A percentile compares a stretch with the other conserved stretches of the same genome.
phyloP scores from a whole-genome alignment of 805 yeast genomes.

The Kazachstania bromeliacearum region DNA sequence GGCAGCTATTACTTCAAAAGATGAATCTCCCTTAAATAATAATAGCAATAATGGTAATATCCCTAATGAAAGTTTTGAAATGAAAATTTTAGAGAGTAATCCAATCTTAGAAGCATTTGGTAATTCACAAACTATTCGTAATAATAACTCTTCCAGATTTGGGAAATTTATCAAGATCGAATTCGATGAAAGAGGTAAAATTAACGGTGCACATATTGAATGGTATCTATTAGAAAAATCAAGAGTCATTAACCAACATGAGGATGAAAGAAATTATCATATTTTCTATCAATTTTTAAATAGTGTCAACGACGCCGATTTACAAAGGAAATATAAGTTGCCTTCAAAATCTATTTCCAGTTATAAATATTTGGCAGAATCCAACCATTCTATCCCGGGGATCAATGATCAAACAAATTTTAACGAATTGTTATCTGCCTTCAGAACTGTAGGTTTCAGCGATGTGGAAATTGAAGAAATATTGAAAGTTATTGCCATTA shows the following conservation, averaged over 20 bases:
- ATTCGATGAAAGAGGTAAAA: conserved; percentile 51
- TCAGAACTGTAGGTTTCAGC: conserved; percentile 63
- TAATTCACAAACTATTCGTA: conserved; percentile 89
- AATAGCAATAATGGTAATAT: conserved; percentile 4
- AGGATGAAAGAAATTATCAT: conserved; percentile 83
- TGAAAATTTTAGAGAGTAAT: conserved; percentile 82
- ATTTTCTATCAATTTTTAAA: conserved; percentile 78
- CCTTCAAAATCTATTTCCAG: conserved; percentile 18
- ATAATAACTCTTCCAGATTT: conserved; percentile 90
- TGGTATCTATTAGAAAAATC: conserved; percentile 93
- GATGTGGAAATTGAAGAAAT: conserved; percentile 46
- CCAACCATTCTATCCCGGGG: conserved; percentile 54
- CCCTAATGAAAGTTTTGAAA: conserved; percentile 49
- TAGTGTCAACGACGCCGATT: conserved; percentile 47
- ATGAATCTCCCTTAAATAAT: conserved; percentile 7
- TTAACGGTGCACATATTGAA: conserved; percentile 85
- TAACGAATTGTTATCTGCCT: conserved; percentile 50
- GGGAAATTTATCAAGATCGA: conserved; percentile 91
- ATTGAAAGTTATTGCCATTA: conserved; percentile 59
- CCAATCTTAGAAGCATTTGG: conserved; percentile 96
- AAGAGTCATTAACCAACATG: conserved; percentile 70
- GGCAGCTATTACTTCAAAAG: conserved; percentile 56
- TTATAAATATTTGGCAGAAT: conserved; percentile 43
- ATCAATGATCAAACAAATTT: conserved; percentile 72
- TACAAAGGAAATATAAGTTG: conserved; percentile 34